Evolutionary conservation across 345 rosid species (phyloP), one percentile per base, ranked within the genome.

Genomic region (Citrus maxima): DNA sequence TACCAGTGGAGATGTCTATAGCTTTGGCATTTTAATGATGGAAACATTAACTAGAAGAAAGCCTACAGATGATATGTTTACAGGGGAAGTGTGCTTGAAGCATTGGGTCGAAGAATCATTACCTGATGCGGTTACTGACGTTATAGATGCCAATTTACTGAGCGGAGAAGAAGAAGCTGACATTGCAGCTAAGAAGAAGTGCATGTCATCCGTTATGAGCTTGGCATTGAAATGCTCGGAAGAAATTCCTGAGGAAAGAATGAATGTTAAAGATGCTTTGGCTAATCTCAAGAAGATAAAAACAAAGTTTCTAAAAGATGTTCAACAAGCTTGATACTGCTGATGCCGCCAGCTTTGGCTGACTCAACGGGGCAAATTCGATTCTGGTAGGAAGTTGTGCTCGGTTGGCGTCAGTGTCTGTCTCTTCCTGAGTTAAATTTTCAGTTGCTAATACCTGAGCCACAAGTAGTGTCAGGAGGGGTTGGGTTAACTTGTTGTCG

Each of bases 1-100:
- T 6, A 75, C 69, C 7, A 69, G 67, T 8, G 70, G 75, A 10
- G 79, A 80, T 68, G 75, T 74, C 3, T 70, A 76, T 10, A 71
- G 80, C 46, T 80, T 51, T n/a, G 80, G 80, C 9, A 76, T 76
- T 12, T 25, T 76, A 46, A 8, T 76, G 32, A 62, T 71, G 77
- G 83, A 76, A 56, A 71, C 72, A 2, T 70, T 80, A n/a, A 80
- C 83, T 2, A 38, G 61, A 30, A 76, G 38, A 30, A 76, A 64
- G 66, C 83, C 80, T 0, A 76, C 73, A 0, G 82, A 80, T 46
- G 76, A 69, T 0, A 75, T 69, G 56, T 60, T 80, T 60, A 21
- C 6, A 3, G 56, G 34, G 60, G 82, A 66, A 28, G 3, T 69
- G 69, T 75, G 70, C 71, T 46, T 75, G 65, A 80, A 78, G 72